These are phyloP conservation scores for Ceratocystis diversiconidia DNA, from an alignment of 2,329 filamentous ascomycete genomes.

Conservation along the genomic window DNA sequence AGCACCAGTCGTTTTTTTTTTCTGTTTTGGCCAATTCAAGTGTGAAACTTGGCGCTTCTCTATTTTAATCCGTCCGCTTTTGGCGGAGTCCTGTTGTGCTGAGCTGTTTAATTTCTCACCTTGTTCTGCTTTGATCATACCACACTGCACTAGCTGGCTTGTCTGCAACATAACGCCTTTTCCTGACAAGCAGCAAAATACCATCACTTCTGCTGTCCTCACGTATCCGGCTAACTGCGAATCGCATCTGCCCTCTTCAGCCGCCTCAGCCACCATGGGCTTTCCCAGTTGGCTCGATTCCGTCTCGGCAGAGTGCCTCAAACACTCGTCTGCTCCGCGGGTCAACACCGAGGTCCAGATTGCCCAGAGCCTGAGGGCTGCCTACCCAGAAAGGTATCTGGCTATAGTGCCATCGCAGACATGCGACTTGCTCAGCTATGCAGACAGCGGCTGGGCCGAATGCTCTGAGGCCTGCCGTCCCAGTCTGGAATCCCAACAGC, in stretches of 20 bases:
- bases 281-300: conserved; percentile 19
- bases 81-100: neutral
- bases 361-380: conserved; percentile 27
- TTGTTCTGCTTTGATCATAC: neutral
- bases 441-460: conserved; percentile 28
- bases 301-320: conserved; percentile 23
- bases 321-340: conserved; percentile 29
- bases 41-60: neutral
- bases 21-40: too few species aligned
- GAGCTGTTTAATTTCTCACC: neutral
- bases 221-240: neutral
- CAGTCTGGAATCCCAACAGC: too few species aligned
- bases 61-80: neutral
- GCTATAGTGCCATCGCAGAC: conserved; percentile 26
- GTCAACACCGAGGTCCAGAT: conserved; percentile 33
- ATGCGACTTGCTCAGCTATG: conserved; percentile 31
- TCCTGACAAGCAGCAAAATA: neutral
- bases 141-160: neutral
- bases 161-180: neutral
- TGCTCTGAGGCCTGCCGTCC: neutral
- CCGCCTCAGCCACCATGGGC: neutral
- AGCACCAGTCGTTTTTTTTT: too few species aligned
- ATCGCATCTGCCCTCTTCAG: neutral
- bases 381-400: conserved; percentile 32
- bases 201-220: neutral